Percentiles rank a stretch among this genome's conserved stretches.
Evolutionary conservation across 805 yeast species (phyloP).

Genomic region (Hanseniaspora valbyensis): DNA sequence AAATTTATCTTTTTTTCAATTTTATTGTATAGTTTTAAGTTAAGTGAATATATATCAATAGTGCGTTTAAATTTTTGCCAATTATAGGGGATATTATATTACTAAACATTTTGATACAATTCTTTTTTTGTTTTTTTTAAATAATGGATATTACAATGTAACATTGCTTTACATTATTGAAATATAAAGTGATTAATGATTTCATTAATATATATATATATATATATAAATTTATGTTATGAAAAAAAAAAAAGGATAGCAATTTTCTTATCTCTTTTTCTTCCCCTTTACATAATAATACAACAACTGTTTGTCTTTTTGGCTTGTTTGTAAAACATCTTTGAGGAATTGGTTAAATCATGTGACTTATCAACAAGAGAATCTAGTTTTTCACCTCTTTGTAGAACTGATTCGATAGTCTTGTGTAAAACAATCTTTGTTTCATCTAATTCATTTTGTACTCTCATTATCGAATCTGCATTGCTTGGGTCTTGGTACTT

Average conservation of each 20-base stretch:
- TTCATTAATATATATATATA: neutral
- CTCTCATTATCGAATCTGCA: constrained; percentile 94
- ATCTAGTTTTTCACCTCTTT: constrained; percentile 93
- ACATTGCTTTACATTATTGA: too few species aligned
- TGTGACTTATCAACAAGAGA: constrained; percentile 90
- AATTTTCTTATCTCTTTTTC: neutral
- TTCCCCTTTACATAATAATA: constrained; percentile 42
- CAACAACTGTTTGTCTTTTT: constrained; percentile 90
- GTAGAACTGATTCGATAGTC: constrained; percentile 86
- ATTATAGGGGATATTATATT: too few species aligned
- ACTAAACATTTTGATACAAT: too few species aligned
- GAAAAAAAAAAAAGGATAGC: neutral
- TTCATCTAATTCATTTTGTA: constrained; percentile 94
- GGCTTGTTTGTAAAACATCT: constrained; percentile 95
- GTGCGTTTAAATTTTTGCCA: too few species aligned
- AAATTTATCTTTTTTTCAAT: too few species aligned
- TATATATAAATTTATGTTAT: neutral
- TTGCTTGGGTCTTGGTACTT: constrained; percentile 94
- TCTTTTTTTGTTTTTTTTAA: too few species aligned
- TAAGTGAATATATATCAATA: too few species aligned
- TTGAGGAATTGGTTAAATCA: constrained; percentile 74
- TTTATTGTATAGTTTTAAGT: too few species aligned
- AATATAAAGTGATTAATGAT: too few species aligned
- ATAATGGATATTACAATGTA: too few species aligned
- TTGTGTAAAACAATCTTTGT: constrained; percentile 93